Conservation (phyloP, 192 early-diverging fungal genomes). For the Thoreauomyces humboldtii region DNA sequence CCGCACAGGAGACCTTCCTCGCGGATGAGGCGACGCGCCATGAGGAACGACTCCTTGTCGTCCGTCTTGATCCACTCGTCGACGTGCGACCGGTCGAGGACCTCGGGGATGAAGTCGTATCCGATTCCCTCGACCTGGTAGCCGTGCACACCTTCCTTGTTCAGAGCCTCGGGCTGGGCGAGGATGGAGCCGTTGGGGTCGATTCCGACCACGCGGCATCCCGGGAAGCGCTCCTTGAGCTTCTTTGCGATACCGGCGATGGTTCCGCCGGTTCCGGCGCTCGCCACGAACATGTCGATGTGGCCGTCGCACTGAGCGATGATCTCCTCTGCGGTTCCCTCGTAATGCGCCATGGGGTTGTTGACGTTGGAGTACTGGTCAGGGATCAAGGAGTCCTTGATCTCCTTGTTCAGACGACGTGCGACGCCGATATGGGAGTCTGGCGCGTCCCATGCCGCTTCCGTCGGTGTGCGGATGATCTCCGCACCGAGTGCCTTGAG, state of each 20-base stretch:
- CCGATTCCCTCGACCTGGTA: slow-evolving; percentile 99
- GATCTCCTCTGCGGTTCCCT: slow-evolving; percentile 64
- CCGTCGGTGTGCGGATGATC: slow-evolving; percentile 97
- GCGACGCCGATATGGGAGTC: slow-evolving; percentile 98
- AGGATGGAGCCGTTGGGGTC: slow-evolving; percentile 95
- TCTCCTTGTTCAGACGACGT: slow-evolving; percentile 87
- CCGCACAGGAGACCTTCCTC: slow-evolving; percentile 96
- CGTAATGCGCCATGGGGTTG: slow-evolving; percentile 98
- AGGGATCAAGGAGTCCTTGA: slow-evolving; percentile 93
- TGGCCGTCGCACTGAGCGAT: slow-evolving; percentile 74
- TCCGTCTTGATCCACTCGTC: slow-evolving; percentile 97
- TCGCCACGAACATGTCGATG: slow-evolving; percentile 93
- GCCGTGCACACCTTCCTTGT: slow-evolving; percentile 56
- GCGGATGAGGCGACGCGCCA: slow-evolving; percentile 92
- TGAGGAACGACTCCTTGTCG: slow-evolving; percentile 93
- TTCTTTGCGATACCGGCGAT: slow-evolving; percentile 91
- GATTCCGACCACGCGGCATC: slow-evolving; percentile 83
- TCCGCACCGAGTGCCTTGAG: slow-evolving; percentile 96
- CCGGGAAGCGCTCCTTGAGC: slow-evolving; percentile 92
- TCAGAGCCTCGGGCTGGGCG: slow-evolving; percentile 81
- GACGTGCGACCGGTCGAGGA: slow-evolving; percentile 77
- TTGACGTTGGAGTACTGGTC: slow-evolving; percentile 97
- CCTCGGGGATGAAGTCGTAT: slow-evolving; percentile 97
- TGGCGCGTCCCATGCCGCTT: slow-evolving; percentile 98
- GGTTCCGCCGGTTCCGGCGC: slow-evolving; percentile 97